Base-by-base conservation (phyloP, 2,329 filamentous ascomycete species). In the Penicillium sp. region DNA sequence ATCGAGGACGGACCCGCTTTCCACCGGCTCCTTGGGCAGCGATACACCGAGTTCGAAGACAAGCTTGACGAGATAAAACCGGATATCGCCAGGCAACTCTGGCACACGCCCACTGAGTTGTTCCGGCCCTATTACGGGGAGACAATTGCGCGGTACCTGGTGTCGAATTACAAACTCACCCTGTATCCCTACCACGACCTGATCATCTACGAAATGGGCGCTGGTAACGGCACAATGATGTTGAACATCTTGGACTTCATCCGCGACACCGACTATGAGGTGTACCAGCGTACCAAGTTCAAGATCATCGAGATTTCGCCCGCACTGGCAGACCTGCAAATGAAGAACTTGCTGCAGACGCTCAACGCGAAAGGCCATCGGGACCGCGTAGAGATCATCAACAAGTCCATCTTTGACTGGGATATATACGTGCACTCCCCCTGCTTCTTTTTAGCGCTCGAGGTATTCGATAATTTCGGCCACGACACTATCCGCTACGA, bases 171-270 rank as follows among this genome's bases (percentile, higher is more conserved):
- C 77, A 89, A 93, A 63, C 80, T 96, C 63, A 87, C 87, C 30
- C 80, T 88, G 40, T 97, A 93, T 64, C 93, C 93, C 2, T 96
- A 97, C 73, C 84, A 96, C 68, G 93, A 98, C 68, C 79, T 98
- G 36, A 87, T 94, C 57, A 94, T 98, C 65, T 98, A 96, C 77
- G 93, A 98, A 66, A 94, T 98, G 86, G 93, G 93, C 36, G 93
- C 93, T 26, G 93, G 93, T 56, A 91, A 95, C 58, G 93, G 93
- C 48, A 98, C 94, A 0, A 79, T 98, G 62, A 98, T 98, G 93
- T 77, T 93, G 62, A 98, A 98, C 67, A 90, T 98, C 42, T 78
- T 98, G 47, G 91, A 98, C 73, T 95, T 94, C 67, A 94, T 98
- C 64, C 86, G 90, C 48, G 84, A 87, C 51, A 77, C 83, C 30